Conservation (phyloP, 768 basidiomycete genomes). For the Epithele typhae region DNA sequence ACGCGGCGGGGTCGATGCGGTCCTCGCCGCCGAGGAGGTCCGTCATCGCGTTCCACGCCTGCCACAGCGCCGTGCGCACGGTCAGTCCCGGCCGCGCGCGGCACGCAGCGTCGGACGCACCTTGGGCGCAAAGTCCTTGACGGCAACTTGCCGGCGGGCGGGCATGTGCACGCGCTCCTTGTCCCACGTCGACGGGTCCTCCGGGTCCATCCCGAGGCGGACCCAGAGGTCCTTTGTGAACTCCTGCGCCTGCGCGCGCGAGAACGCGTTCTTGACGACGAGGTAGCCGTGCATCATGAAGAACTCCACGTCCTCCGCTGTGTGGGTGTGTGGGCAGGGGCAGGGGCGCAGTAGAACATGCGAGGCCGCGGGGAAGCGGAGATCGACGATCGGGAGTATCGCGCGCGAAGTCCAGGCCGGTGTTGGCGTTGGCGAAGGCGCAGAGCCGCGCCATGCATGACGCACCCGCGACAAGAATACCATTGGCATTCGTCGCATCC, state of each 20-base stretch:
- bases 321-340: not conserved
- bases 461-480: too few relatives aligned
- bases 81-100: not conserved
- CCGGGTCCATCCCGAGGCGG: slow-evolving; percentile 46
- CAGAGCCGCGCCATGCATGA: too few relatives aligned
- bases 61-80: not conserved
- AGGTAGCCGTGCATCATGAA: slow-evolving; percentile 56
- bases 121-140: slow-evolving; percentile 50
- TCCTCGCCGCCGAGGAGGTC: slow-evolving; percentile 59
- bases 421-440: too few relatives aligned
- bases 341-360: too few relatives aligned
- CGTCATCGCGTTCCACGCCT: slow-evolving; percentile 59
- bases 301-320: slow-evolving; percentile 46
- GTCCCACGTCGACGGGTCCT: slow-evolving; percentile 53
- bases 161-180: slow-evolving; percentile 55
- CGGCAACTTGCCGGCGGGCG: slow-evolving; percentile 39
- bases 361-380: too few relatives aligned
- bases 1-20: slow-evolving; percentile 44
- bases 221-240: slow-evolving; percentile 50
- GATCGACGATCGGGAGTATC: too few relatives aligned
- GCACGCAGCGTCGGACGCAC: slow-evolving; percentile 20
- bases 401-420: too few relatives aligned
- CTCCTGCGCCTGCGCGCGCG: slow-evolving; percentile 43
- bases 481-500: too few relatives aligned
- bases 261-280: slow-evolving; percentile 48